A percentile compares a stretch with the other conserved stretches of the same genome.
phyloP scores from a whole-genome alignment of 805 yeast species.

The Saccharomycopsis sp. region DNA sequence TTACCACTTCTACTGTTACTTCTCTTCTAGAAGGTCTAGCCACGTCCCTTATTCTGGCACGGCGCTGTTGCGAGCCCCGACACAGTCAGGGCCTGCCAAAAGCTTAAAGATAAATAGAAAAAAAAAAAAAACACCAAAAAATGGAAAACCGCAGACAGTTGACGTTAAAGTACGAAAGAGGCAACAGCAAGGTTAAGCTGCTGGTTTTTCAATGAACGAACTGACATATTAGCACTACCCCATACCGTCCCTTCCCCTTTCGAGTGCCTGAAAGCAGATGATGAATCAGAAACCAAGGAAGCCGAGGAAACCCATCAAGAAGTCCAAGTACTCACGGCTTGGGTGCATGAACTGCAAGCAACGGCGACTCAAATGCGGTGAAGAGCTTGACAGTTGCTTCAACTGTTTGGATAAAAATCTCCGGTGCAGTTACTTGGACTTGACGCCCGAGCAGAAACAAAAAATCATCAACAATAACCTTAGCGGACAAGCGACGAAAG shows the following conservation, averaged over 20 bases:
- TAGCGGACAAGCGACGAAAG: neutral
- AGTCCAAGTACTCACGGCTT: conserved; percentile 16
- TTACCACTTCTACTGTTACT: no score
- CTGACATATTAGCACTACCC: no score
- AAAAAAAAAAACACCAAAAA: neutral
- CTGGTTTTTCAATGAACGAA: no score
- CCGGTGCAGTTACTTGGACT: conserved; percentile 15
- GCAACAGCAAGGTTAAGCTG: no score
- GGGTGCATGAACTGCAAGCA: conserved; percentile 20
- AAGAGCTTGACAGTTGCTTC: conserved; percentile 18
- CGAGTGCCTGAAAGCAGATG: neutral
- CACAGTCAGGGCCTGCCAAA: neutral
- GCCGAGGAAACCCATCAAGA: conserved; percentile 4
- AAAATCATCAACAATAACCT: conserved; percentile 8
- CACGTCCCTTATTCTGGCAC: neutral
- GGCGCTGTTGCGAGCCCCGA: neutral
- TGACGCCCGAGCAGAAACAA: conserved; percentile 11
- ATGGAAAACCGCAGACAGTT: no score
- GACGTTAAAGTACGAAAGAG: no score
- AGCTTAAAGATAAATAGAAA: neutral
- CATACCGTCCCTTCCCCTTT: no score
- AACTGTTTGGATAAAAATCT: conserved; percentile 17
- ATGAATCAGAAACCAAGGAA: neutral
- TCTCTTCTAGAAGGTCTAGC: neutral
- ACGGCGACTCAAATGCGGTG: conserved; percentile 20